Conservation (phyloP, 805 yeast species). For the Yamadazyma takamatsuzukensis region DNA sequence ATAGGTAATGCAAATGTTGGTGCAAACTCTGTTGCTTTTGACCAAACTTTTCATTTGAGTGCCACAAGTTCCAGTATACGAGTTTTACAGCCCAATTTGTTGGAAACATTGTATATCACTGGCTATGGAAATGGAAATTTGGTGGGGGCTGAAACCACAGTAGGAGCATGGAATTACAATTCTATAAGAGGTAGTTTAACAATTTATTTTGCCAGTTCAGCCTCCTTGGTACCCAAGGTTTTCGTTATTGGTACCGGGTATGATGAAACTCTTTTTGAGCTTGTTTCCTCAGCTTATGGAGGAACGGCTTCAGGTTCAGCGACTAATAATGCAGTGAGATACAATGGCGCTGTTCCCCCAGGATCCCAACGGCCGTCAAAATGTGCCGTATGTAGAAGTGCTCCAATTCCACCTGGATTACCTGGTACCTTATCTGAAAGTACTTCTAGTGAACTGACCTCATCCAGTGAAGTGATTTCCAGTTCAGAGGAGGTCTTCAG, state of each 20-base stretch:
- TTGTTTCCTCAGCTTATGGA: slow-evolving; percentile 1
- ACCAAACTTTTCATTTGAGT: slow-evolving; percentile 14
- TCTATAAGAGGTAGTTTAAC: slow-evolving; percentile 3
- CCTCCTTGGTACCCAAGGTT: background rate
- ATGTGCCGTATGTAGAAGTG: slow-evolving; percentile 11
- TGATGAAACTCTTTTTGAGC: background rate
- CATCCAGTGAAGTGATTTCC: slow-evolving; percentile 2
- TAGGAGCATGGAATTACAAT: slow-evolving; percentile 1
- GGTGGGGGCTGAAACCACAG: slow-evolving; percentile 5
- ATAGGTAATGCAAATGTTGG: too few species aligned
- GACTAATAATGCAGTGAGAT: slow-evolving; percentile 1
- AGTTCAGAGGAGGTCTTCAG: too few species aligned
- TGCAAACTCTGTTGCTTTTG: slow-evolving; percentile 2
- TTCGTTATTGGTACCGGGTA: slow-evolving; percentile 7
- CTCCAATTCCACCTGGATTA: slow-evolving; percentile 10
- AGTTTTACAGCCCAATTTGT: slow-evolving; percentile 3
- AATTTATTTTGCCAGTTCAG: background rate
- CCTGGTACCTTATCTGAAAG: slow-evolving; percentile 1
- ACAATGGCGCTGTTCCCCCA: slow-evolving; percentile 2
- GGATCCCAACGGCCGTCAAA: slow-evolving; percentile 7
- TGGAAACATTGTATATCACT: slow-evolving; percentile 13
- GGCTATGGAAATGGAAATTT: slow-evolving; percentile 19
- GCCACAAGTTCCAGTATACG: slow-evolving; percentile 10
- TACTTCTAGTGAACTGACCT: background rate
- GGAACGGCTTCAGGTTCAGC: background rate